Evolutionary conservation across 768 basidiomycete genomes (phyloP), one percentile per base, ranked within the genome.

Genomic region (Glaciozyma antarctica): DNA sequence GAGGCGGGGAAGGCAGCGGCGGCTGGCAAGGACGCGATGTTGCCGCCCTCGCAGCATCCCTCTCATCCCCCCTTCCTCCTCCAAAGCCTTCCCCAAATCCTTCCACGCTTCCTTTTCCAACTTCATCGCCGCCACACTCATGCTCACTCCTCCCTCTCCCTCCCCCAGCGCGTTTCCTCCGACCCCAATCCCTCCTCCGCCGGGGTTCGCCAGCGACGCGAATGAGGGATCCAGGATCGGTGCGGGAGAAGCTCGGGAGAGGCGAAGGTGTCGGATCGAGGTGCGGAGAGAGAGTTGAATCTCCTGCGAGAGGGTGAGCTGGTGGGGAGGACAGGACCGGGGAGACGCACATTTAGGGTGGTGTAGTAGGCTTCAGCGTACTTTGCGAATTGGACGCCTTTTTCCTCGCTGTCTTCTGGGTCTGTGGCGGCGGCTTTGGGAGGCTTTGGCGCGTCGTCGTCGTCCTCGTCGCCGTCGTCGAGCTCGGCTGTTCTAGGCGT

Each of bases 281-380:
- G 68, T 69, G 24, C 68, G 62, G 5, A 69, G 60, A 5, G 55
- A 59, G 32, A 69, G 62, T 56, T 69, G 68, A 34, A 66, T 55
- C 56, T 69, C 68, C 68, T 69, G 62, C 12, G 21, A 19, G 8
- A 30, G 10, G 43, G 17, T 24, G 45, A 44, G 43, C 22, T 21
- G 15, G 34, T 4, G 38, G 24, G 22, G 10, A 32, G 38, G 10
- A 2, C 2, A 43, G 38, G 38, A 38, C 17, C 8, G 26, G 21
- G 38, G 19, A 24, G 43, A 61, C 68, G 32, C 41, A 69, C 68
- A 34, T 69, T 69, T 6, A 69, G 49, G 10, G 68, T 66, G 3
- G 65, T 41, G 24, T 63, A 69, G 62, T 66, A 69, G 3, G 64
- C 68, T 30, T 69, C 68, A 2, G 68, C 62, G 47, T 69, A 69